A percentile compares a stretch with the other conserved stretches of the same genome.
Evolutionary conservation across 1,284 basidiomycete genomes (phyloP).

Genomic region (Ustilago tritici): DNA sequence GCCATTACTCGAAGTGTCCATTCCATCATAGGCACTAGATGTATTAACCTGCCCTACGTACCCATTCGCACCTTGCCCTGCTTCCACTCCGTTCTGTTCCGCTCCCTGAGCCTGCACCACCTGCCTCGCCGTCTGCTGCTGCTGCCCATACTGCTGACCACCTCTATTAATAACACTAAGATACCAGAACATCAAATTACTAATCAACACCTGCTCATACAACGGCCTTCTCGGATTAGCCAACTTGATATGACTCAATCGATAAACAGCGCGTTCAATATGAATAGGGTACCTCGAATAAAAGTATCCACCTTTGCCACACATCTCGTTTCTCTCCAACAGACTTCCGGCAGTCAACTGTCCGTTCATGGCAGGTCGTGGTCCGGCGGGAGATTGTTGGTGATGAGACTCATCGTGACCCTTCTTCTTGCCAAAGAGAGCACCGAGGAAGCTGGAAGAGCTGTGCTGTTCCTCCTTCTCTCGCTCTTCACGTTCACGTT

Average conservation of each 20-base stretch:
- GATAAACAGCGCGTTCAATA: constrained; percentile 96
- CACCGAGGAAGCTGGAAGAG: constrained; percentile 62
- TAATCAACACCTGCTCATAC: constrained; percentile 98
- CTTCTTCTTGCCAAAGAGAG: constrained; percentile 65
- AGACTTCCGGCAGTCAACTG: constrained; percentile 60
- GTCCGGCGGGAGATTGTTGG: constrained; percentile 13
- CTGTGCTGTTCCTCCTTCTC: constrained; percentile 52
- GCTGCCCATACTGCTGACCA: constrained; percentile 69
- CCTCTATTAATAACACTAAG: constrained; percentile 92
- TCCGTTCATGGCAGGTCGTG: constrained; percentile 18
- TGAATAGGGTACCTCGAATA: constrained; percentile 94
- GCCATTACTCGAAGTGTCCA: constrained; percentile 24
- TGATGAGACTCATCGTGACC: constrained; percentile 39
- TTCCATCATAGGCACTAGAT: constrained; percentile 39
- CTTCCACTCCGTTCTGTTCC: constrained; percentile 18
- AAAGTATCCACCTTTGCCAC: constrained; percentile 63
- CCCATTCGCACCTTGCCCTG: neutral
- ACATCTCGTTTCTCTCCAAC: constrained; percentile 44
- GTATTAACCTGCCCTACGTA: constrained; percentile 24
- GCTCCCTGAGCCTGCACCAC: constrained; percentile 24
- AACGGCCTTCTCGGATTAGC: constrained; percentile 94
- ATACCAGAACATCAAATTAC: constrained; percentile 99
- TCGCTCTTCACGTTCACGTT: constrained; percentile 49
- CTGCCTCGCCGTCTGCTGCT: constrained; percentile 59
- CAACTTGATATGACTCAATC: constrained; percentile 96